Base-by-base conservation (phyloP, 106 monocot genomes). In the Cymbidium sinense region DNA sequence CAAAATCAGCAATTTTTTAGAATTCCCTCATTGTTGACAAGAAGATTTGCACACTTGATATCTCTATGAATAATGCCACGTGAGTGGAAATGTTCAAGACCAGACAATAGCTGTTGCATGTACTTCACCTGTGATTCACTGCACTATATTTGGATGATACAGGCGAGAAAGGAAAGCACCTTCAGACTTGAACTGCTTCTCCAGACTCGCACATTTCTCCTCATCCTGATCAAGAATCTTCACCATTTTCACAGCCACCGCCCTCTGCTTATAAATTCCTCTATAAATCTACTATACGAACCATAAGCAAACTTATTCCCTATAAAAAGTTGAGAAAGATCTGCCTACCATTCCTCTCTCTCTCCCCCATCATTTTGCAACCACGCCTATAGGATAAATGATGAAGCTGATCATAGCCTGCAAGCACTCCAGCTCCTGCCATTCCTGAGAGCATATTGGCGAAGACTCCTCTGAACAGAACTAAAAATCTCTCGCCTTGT, bases 381-480 rank as follows among this genome's bases (percentile, higher is more conserved):
- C 76, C 15, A 54, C 86, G 86, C 31, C 78, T 74, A 10, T 71
- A 65, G 20, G 88, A 83, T 35, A 90, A 51, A 37, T 82, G 82
- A 23, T 91, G 86, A 5, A 96, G 76, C 75, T 91, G 91, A 58
- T 96, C 96, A 78, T 93, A 91, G 3, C 94, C 91, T 12, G 94
- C 86, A 50, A 98, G 89, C 41, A 94, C 96, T 76, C 93, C 93
- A 19, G 94, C 94, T 28, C 94, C 96, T 7, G 94, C 94, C 78
- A 98, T 87, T 80, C 96, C 89, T 34, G 94, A 91, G 44, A 94
- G 89, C 85, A 98, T 88, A 80, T 98, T 98, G 74, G 96, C 96
- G 75, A 83, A 81, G 33, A 79, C 87, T 77, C 96, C 96, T 81
- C 88, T 87, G 52, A 87, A 98, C 18, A 98, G 79, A 29, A 84